Conservation (phyloP, 352 stramenopile species). For the Globisporangium paroecandrum region DNA sequence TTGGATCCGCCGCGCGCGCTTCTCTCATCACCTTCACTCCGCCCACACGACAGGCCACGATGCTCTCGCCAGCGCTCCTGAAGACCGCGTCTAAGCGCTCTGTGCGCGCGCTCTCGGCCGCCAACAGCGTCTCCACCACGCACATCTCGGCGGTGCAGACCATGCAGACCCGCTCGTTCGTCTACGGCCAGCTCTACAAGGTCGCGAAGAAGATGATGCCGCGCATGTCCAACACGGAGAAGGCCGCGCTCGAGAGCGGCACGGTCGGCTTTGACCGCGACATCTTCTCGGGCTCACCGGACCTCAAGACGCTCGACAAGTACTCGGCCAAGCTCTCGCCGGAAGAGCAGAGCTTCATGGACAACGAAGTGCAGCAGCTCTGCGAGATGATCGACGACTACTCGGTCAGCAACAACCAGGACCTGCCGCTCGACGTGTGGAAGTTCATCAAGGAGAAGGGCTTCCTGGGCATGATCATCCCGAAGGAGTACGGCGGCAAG, state of each 20-base stretch:
- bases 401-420: conserved; percentile 87
- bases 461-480: conserved; percentile 99
- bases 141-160: conserved; percentile 40
- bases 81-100: conserved; percentile 42
- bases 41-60: neutral
- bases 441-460: conserved; percentile 95
- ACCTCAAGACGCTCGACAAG: conserved; percentile 91
- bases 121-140: neutral
- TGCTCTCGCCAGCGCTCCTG: conserved; percentile 38
- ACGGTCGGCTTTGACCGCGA: conserved; percentile 97
- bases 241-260: conserved; percentile 92
- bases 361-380: conserved; percentile 94
- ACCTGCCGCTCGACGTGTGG: conserved; percentile 92
- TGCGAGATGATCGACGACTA: conserved; percentile 97
- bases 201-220: conserved; percentile 95
- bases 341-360: conserved; percentile 94
- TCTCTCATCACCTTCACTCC: neutral
- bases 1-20: conserved; percentile 9
- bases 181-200: conserved; percentile 91
- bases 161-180: conserved; percentile 61
- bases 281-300: conserved; percentile 94
- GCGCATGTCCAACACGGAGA: conserved; percentile 94
- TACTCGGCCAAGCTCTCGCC: conserved; percentile 91
- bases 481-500: conserved; percentile 93
- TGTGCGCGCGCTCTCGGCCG: conserved; percentile 14